A percentile compares a stretch with the other conserved stretches of the same genome.
These are phyloP conservation scores for Phyllosticta citribraziliensis DNA, from an alignment of 2,329 filamentous ascomycete genomes.

Conservation along the genomic window DNA sequence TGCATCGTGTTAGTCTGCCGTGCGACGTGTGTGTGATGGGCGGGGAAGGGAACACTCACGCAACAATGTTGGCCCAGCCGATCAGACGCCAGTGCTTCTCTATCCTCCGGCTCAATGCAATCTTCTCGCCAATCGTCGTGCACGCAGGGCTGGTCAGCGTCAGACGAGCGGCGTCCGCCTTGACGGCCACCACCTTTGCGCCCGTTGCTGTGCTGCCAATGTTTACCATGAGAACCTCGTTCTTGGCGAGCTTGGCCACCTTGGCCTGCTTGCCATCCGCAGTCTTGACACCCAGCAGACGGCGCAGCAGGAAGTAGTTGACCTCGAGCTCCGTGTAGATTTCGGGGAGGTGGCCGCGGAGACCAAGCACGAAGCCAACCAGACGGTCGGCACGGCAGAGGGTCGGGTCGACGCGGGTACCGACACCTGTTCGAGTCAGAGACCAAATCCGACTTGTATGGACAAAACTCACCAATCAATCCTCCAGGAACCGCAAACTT, in stretches of 20 bases:
- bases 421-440: slow-evolving; percentile 51
- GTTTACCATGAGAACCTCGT: slow-evolving; percentile 99
- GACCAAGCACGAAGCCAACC: slow-evolving; percentile 92
- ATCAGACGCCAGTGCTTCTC: slow-evolving; percentile 88
- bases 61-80: slow-evolving; percentile 34
- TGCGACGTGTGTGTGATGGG: slow-evolving; percentile 10
- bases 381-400: slow-evolving; percentile 98
- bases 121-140: slow-evolving; percentile 97
- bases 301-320: slow-evolving; percentile 96
- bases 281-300: slow-evolving; percentile 91
- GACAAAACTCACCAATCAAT: slow-evolving; percentile 54
- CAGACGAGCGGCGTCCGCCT: slow-evolving; percentile 94
- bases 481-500: slow-evolving; percentile 98
- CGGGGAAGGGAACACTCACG: slow-evolving; percentile 22
- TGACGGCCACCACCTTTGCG: slow-evolving; percentile 93
- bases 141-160: slow-evolving; percentile 88
- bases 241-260: slow-evolving; percentile 96
- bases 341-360: slow-evolving; percentile 84
- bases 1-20: slow-evolving; percentile 11
- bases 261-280: slow-evolving; percentile 98
- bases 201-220: slow-evolving; percentile 96
- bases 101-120: slow-evolving; percentile 89
- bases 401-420: slow-evolving; percentile 93
- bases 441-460: not conserved
- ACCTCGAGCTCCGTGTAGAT: slow-evolving; percentile 99